Conservation (phyloP, 441 rosid species). For the Erodium texanum region DNA sequence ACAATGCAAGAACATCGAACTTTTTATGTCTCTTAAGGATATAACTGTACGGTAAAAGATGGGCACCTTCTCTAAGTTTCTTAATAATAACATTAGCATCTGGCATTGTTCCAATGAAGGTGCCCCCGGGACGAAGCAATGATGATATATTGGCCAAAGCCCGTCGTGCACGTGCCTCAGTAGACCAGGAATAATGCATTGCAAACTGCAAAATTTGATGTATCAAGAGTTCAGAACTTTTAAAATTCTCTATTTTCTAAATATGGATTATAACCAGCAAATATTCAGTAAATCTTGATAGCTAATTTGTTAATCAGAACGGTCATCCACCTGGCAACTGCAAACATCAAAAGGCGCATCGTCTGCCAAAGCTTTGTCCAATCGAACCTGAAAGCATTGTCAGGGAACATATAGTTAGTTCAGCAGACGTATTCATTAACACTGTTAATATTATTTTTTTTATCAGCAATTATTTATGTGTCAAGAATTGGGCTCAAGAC, state of each 20-base stretch:
- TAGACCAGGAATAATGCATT: slow-evolving; percentile 91
- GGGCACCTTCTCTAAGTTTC: slow-evolving; percentile 75
- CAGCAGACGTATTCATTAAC: not conserved
- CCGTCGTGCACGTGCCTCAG: slow-evolving; percentile 81
- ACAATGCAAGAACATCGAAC: no score
- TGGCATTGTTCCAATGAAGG: slow-evolving; percentile 91
- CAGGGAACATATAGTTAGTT: not conserved
- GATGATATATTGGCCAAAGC: slow-evolving; percentile 92
- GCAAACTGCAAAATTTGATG: slow-evolving; percentile 56
- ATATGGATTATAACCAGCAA: no score
- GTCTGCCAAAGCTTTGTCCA: slow-evolving; percentile 73
- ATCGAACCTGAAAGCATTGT: slow-evolving; percentile 47
- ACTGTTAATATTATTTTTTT: not conserved
- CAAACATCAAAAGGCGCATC: slow-evolving; percentile 94
- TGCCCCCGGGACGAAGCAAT: slow-evolving; percentile 90
- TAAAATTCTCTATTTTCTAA: no score
- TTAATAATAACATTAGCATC: slow-evolving; percentile 86
- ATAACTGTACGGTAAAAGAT: not conserved
- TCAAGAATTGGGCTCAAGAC: no score
- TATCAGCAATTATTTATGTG: no score
- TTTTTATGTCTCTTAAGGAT: no score
- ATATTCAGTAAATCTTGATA: no score
- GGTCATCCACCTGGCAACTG: slow-evolving; percentile 77
- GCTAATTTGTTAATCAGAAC: not conserved
- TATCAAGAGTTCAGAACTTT: slow-evolving; percentile 1